Evolutionary conservation across 176 grass and related monocot species (phyloP).

Genomic region (Oryza glaberrima): DNA sequence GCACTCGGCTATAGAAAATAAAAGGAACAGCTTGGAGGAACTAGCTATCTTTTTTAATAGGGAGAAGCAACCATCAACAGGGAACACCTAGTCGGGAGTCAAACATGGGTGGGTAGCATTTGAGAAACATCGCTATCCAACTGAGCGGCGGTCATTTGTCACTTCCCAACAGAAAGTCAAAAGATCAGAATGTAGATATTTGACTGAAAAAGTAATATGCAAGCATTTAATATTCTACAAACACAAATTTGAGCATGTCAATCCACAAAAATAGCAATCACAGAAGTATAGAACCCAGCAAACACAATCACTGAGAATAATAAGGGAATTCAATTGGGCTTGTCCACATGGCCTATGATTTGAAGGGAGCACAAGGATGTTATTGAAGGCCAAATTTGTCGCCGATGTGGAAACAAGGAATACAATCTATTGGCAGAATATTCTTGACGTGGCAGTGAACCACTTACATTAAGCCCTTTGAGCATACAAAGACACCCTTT

Average conservation of each 20-base stretch:
- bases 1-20: background rate
- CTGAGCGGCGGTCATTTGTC: background rate
- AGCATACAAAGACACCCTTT: background rate
- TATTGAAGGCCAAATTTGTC: background rate
- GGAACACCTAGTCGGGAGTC: background rate
- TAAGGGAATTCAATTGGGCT: background rate
- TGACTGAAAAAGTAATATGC: conserved; percentile 5
- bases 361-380: background rate
- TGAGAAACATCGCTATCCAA: background rate
- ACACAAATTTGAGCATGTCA: conserved; percentile 1
- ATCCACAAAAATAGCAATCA: background rate
- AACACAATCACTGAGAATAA: background rate
- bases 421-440: background rate
- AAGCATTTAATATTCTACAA: background rate
- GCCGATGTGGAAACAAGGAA: background rate
- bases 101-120: background rate
- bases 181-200: background rate
- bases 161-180: background rate
- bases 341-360: background rate
- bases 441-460: background rate
- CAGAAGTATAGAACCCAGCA: background rate
- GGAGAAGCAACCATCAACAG: background rate
- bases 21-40: background rate
- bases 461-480: background rate
- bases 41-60: background rate